Evolutionary conservation across 2,329 filamentous ascomycete genomes (phyloP).

Genomic region (Ceratocystis smalleyi): DNA sequence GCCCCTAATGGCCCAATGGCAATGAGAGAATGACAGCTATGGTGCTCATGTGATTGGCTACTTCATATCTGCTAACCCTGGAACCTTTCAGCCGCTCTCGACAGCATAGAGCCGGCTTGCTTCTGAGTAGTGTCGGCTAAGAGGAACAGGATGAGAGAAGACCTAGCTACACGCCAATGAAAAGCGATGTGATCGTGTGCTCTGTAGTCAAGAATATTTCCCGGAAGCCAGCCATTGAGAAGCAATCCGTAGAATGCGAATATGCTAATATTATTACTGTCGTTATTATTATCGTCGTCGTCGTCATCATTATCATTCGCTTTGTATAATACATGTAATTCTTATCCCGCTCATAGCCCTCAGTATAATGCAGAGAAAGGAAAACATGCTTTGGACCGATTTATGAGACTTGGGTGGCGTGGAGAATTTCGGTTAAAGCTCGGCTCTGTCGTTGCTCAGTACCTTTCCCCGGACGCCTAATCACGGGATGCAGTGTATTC

Average conservation of each 20-base stretch:
- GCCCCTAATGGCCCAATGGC: conserved; percentile 10
- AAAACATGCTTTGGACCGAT: background rate
- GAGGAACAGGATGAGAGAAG: background rate
- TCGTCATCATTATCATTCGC: no score
- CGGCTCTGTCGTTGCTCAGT: background rate
- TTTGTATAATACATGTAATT: no score
- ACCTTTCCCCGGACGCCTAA: background rate
- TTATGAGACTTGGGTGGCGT: background rate
- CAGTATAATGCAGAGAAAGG: no score
- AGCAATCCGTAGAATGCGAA: no score
- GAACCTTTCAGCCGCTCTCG: background rate
- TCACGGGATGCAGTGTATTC: background rate
- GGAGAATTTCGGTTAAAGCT: background rate
- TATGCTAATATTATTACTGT: no score
- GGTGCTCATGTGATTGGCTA: conserved; percentile 1
- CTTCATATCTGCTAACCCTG: background rate
- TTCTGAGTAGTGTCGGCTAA: background rate
- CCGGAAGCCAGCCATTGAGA: conserved; percentile 1
- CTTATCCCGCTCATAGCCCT: no score
- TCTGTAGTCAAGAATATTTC: conserved; percentile 9
- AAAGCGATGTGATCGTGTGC: background rate
- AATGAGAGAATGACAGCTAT: background rate
- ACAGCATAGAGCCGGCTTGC: background rate
- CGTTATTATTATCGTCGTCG: no score
- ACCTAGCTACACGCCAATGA: background rate